A percentile compares a stretch with the other conserved stretches of the same genome.
phyloP scores from a whole-genome alignment of 345 rosid genomes.

The Gossypioides kirkii region DNA sequence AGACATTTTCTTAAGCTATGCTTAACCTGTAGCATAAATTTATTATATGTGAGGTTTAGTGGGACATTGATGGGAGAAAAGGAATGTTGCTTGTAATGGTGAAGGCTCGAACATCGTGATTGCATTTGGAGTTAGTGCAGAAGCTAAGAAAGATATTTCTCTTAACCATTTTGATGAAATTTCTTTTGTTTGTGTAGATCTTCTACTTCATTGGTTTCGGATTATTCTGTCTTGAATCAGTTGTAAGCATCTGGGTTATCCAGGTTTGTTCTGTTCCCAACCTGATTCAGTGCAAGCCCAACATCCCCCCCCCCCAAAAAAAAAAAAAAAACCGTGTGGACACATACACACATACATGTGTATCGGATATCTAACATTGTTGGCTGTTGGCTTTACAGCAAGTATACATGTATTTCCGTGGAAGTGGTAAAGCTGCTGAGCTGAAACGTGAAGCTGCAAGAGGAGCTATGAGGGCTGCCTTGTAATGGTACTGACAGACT shows the following conservation, averaged over 20 bases:
- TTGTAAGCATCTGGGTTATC: constrained; percentile 92
- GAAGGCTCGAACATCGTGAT: not conserved
- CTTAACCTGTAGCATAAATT: not conserved
- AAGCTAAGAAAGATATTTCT: not conserved
- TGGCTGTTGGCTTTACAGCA: constrained; percentile 36
- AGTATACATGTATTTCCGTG: constrained; percentile 78
- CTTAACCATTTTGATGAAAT: not conserved
- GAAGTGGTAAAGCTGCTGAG: constrained; percentile 68
- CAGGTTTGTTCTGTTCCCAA: constrained; percentile 47
- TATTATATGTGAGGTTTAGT: not conserved
- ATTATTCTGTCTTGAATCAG: constrained; percentile 64
- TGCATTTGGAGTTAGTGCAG: not conserved
- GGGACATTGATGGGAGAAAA: not conserved
- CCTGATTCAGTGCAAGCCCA: not conserved
- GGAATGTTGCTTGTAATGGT: not conserved
- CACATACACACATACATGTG: not conserved
- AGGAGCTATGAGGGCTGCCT: constrained; percentile 66
- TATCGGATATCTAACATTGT: not conserved
- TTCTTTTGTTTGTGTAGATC: constrained; percentile 36
- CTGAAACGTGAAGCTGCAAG: constrained; percentile 54
- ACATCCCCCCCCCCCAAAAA: not conserved
- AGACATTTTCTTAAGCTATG: not conserved
- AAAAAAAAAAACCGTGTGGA: no score
- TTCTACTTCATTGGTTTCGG: constrained; percentile 89
- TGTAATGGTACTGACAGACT: constrained; percentile 22